A percentile compares a stretch with the other conserved stretches of the same genome.
phyloP scores from a whole-genome alignment of 352 stramenopile species.

The Globisporangium iwayamae region DNA sequence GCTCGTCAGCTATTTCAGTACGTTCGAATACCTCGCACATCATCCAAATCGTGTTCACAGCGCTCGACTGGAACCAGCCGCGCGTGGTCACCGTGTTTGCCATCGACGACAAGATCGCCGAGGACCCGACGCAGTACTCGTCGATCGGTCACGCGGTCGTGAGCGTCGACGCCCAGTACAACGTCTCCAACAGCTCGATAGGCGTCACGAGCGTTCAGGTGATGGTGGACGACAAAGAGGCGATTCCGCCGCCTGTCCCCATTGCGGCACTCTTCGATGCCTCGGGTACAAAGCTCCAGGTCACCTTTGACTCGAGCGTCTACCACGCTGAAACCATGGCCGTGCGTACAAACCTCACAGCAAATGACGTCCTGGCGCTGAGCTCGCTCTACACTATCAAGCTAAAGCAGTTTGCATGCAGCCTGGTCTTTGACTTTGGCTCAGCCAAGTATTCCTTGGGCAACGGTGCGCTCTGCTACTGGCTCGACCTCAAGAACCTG shows the following conservation, averaged over 20 bases:
- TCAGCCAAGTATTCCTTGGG: constrained; percentile 37
- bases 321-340: constrained; percentile 67
- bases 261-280: constrained; percentile 45
- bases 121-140: constrained; percentile 57
- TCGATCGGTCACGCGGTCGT: constrained; percentile 34
- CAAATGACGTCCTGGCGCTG: not conserved
- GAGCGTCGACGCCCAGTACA: constrained; percentile 59
- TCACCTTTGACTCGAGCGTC: constrained; percentile 62
- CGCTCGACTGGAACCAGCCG: constrained; percentile 50
- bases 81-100: constrained; percentile 50
- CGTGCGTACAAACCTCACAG: constrained; percentile 13
- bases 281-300: constrained; percentile 46
- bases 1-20: constrained; percentile 12
- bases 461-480: constrained; percentile 33
- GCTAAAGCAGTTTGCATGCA: constrained; percentile 44
- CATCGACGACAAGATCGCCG: constrained; percentile 56
- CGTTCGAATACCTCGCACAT: constrained; percentile 11
- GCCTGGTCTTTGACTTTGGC: constrained; percentile 43
- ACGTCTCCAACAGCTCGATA: constrained; percentile 50
- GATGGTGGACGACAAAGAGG: constrained; percentile 60
- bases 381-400: constrained; percentile 27
- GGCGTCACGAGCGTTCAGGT: constrained; percentile 39
- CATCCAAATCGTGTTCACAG: constrained; percentile 55
- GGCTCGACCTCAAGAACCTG: constrained; percentile 51
- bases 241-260: constrained; percentile 53